phyloP scores from a whole-genome alignment of 768 basidiomycete genomes.

The Rhodotorula taiwanensis region DNA sequence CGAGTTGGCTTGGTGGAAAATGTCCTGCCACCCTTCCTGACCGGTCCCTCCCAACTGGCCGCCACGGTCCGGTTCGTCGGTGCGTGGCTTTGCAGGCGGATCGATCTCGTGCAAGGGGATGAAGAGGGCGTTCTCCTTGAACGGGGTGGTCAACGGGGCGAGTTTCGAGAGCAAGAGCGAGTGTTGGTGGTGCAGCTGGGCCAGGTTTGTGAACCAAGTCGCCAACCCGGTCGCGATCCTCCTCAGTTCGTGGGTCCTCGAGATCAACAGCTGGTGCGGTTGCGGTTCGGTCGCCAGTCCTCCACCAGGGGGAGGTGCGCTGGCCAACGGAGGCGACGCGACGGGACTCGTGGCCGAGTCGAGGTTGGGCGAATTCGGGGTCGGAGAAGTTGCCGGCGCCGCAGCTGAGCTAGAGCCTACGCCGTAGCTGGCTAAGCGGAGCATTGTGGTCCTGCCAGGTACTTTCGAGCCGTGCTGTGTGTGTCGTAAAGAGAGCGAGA shows the following conservation, averaged over 20 bases:
- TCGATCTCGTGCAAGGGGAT: constrained; percentile 12
- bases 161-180: constrained; percentile 12
- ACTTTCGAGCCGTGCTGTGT: too few species aligned
- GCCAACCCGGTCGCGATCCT: constrained; percentile 15
- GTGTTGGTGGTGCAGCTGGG: constrained; percentile 23
- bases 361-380: too few species aligned
- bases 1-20: constrained; percentile 18
- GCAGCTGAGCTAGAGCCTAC: too few species aligned
- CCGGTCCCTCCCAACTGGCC: background rate
- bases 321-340: too few species aligned
- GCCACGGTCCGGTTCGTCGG: background rate
- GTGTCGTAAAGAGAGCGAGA: too few species aligned
- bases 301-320: constrained; percentile 14
- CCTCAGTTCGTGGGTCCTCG: constrained; percentile 25
- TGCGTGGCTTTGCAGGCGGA: background rate
- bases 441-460: too few species aligned
- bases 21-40: constrained; percentile 26
- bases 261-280: too few species aligned
- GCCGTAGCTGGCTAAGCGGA: too few species aligned
- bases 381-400: too few species aligned
- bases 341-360: too few species aligned
- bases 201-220: constrained; percentile 14
- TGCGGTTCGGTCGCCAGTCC: too few species aligned
- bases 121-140: constrained; percentile 28
- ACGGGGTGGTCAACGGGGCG: constrained; percentile 16